Evolutionary conservation across 352 stramenopile species (phyloP).

Genomic region (Phytophthora gonapodyides): DNA sequence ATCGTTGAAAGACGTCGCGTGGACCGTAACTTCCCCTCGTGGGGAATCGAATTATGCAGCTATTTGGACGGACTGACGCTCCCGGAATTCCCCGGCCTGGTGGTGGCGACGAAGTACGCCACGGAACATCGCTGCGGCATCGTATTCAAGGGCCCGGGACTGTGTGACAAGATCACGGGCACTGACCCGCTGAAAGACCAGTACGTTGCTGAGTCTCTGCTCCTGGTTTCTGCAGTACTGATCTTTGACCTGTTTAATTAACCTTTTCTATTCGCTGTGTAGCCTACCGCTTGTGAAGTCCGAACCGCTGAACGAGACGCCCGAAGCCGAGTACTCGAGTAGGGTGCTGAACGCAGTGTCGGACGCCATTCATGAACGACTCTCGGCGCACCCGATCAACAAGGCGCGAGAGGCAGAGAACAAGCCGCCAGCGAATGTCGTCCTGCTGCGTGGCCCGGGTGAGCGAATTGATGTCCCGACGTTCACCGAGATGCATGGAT

Average conservation of each 20-base stretch:
- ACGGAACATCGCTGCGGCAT: conserved; percentile 89
- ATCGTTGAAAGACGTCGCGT: conserved; percentile 78
- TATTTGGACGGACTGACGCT: conserved; percentile 70
- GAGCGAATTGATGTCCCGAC: conserved; percentile 87
- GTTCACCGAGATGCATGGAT: conserved; percentile 80
- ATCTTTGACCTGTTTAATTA: conserved; percentile 10
- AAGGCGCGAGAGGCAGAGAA: conserved; percentile 48
- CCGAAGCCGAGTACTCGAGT: conserved; percentile 78
- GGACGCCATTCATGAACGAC: conserved; percentile 58
- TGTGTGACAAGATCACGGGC: conserved; percentile 87
- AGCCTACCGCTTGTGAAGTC: conserved; percentile 73
- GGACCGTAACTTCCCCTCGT: conserved; percentile 83
- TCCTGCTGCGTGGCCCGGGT: conserved; percentile 81
- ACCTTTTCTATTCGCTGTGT: conserved; percentile 8
- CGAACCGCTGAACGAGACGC: conserved; percentile 60
- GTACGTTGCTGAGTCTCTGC: conserved; percentile 40
- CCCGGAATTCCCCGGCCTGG: conserved; percentile 64
- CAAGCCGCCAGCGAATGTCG: conserved; percentile 82
- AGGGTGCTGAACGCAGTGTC: conserved; percentile 83
- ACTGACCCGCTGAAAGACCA: conserved; percentile 90
- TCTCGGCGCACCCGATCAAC: conserved; percentile 83
- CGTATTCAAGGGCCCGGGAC: conserved; percentile 78
- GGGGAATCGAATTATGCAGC: conserved; percentile 83
- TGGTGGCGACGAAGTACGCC: conserved; percentile 83
- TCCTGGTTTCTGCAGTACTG: background rate